phyloP scores from a whole-genome alignment of 345 rosid genomes.

The Pugionium cornutum region DNA sequence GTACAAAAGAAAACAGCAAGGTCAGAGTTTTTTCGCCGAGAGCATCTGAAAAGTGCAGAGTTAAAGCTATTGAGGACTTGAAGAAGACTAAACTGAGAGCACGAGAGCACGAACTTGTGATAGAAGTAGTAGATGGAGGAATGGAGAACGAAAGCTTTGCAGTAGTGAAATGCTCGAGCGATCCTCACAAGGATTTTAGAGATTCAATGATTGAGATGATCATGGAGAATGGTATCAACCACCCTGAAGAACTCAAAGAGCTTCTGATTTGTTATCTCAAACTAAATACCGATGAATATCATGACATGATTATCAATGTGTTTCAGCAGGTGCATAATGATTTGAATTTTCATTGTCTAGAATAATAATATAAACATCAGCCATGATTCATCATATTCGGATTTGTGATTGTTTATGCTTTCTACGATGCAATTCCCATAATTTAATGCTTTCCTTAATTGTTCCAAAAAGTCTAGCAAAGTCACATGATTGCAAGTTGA shows the following conservation, averaged over 20 bases:
- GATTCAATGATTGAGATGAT: conserved; percentile 96
- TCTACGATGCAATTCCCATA: background rate
- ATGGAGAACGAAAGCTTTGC: conserved; percentile 61
- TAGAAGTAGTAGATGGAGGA: conserved; percentile 32
- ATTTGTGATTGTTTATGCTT: conserved; percentile 12
- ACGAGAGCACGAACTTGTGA: conserved; percentile 34
- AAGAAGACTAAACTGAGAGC: conserved; percentile 59
- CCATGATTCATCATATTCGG: conserved; percentile 19
- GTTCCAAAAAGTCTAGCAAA: too few relatives aligned
- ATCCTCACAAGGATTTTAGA: conserved; percentile 78
- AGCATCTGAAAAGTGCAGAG: conserved; percentile 59
- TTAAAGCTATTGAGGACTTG: conserved; percentile 61
- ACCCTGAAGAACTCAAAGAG: conserved; percentile 72
- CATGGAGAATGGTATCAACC: conserved; percentile 56
- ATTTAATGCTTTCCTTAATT: too few relatives aligned
- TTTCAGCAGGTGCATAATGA: conserved; percentile 78
- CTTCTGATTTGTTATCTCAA: conserved; percentile 84
- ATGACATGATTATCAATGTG: conserved; percentile 82
- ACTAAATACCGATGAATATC: conserved; percentile 67
- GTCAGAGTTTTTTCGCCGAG: conserved; percentile 62
- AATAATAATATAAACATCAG: conserved; percentile 12
- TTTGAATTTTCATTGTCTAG: conserved; percentile 43
- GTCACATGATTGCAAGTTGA: too few relatives aligned
- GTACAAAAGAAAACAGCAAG: conserved; percentile 52
- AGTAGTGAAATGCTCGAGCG: conserved; percentile 66